phyloP scores from a whole-genome alignment of 805 yeast genomes.

The Ogataea parapolymorpha region DNA sequence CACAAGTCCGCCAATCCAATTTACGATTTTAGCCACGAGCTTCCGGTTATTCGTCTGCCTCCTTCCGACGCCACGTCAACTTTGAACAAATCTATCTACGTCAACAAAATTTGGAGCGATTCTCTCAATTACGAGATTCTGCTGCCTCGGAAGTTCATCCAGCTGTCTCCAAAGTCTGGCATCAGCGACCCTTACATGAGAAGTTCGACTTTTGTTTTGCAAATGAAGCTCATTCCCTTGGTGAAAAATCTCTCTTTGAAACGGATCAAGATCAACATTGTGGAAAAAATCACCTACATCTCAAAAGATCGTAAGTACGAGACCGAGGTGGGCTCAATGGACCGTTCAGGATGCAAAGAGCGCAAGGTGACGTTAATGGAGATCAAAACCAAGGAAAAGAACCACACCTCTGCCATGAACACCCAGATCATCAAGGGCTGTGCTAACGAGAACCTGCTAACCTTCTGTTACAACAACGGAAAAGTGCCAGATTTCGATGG shows the following conservation, averaged over 20 bases:
- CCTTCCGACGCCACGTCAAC: slow-evolving; percentile 56
- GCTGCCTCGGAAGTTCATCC: slow-evolving; percentile 65
- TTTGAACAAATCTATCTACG: slow-evolving; percentile 71
- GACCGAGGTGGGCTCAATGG: slow-evolving; percentile 46
- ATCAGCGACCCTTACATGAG: slow-evolving; percentile 23
- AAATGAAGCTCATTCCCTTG: slow-evolving; percentile 64
- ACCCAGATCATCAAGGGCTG: slow-evolving; percentile 59
- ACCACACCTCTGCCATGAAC: slow-evolving; percentile 38
- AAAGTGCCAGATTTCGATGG: slow-evolving; percentile 6
- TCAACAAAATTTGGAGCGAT: slow-evolving; percentile 72
- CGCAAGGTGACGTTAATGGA: slow-evolving; percentile 59
- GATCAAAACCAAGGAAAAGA: slow-evolving; percentile 51
- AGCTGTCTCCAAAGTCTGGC: slow-evolving; percentile 53
- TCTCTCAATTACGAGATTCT: slow-evolving; percentile 67
- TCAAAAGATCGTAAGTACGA: slow-evolving; percentile 53
- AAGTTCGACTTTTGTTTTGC: slow-evolving; percentile 40
- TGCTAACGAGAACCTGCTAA: slow-evolving; percentile 57
- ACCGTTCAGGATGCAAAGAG: slow-evolving; percentile 41
- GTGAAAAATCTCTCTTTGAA: slow-evolving; percentile 59
- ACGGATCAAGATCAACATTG: slow-evolving; percentile 60
- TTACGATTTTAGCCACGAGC: slow-evolving; percentile 34
- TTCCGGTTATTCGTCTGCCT: slow-evolving; percentile 53
- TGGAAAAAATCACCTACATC: slow-evolving; percentile 63
- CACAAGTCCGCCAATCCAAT: slow-evolving; percentile 22
- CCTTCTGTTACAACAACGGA: slow-evolving; percentile 47